A percentile compares a stretch with the other conserved stretches of the same genome.
Evolutionary conservation across 805 yeast species (phyloP).

Genomic region (Brettanomyces sp.): DNA sequence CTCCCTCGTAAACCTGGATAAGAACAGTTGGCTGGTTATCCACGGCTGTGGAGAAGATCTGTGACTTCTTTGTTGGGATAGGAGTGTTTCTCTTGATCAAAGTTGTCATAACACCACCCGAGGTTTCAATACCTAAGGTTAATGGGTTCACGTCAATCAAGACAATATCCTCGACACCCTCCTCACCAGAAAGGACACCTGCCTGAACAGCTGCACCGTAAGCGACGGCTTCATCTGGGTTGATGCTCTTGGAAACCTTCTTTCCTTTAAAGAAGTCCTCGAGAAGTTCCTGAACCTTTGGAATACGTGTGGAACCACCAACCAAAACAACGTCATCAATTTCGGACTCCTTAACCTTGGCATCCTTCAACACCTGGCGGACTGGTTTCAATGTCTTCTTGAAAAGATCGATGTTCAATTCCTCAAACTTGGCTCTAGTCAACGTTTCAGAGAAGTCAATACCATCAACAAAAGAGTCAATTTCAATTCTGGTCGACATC

Average conservation of each 20-base stretch:
- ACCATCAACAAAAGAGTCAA: slow-evolving; percentile 91
- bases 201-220: slow-evolving; percentile 99
- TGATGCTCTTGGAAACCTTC: slow-evolving; percentile 93
- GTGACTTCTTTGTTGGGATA: slow-evolving; percentile 91
- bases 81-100: slow-evolving; percentile 91
- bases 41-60: slow-evolving; percentile 90
- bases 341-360: slow-evolving; percentile 78
- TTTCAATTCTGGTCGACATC: slow-evolving; percentile 92
- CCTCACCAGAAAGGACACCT: slow-evolving; percentile 94
- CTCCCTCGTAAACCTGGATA: slow-evolving; percentile 94
- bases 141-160: slow-evolving; percentile 89
- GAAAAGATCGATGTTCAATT: slow-evolving; percentile 85
- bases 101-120: slow-evolving; percentile 97
- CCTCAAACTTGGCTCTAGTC: slow-evolving; percentile 97
- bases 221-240: slow-evolving; percentile 99
- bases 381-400: slow-evolving; percentile 94
- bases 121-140: slow-evolving; percentile 92
- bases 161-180: slow-evolving; percentile 83
- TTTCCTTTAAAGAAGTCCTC: slow-evolving; percentile 89
- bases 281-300: slow-evolving; percentile 90
- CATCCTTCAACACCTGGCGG: slow-evolving; percentile 89
- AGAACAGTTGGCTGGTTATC: slow-evolving; percentile 94
- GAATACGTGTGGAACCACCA: slow-evolving; percentile 99
- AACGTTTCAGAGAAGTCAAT: slow-evolving; percentile 91
- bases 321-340: slow-evolving; percentile 93